Evolutionary conservation across 352 stramenopile genomes (phyloP).

Genomic region (Globisporangium okanoganense): DNA sequence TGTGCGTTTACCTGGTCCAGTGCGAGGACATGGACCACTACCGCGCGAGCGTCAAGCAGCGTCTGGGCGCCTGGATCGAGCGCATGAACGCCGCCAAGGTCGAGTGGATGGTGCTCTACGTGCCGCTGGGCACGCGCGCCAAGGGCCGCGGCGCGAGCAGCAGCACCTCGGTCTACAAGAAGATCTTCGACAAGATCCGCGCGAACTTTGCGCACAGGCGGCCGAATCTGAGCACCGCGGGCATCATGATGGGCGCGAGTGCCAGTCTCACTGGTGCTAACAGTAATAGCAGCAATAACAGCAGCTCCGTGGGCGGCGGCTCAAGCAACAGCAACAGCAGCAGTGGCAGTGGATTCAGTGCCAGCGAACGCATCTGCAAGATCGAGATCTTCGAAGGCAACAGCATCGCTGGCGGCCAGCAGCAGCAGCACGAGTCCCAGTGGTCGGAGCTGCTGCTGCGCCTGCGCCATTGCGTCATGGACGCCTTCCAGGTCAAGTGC

Average conservation of each 20-base stretch:
- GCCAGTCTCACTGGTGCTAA: background rate
- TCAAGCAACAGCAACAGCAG: constrained; percentile 6
- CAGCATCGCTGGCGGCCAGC: constrained; percentile 57
- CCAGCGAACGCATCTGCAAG: constrained; percentile 73
- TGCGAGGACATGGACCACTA: constrained; percentile 83
- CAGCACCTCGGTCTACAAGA: constrained; percentile 56
- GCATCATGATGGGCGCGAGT: constrained; percentile 14
- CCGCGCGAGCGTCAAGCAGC: constrained; percentile 39
- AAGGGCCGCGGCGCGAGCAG: constrained; percentile 27
- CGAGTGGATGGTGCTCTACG: constrained; percentile 83
- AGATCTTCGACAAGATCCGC: constrained; percentile 73
- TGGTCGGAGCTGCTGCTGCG: constrained; percentile 73
- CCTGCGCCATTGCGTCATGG: constrained; percentile 75
- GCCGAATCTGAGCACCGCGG: constrained; percentile 3
- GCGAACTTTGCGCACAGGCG: constrained; percentile 60
- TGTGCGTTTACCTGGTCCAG: constrained; percentile 78
- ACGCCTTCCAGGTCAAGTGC: constrained; percentile 75
- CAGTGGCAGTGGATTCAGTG: background rate
- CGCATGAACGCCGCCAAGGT: constrained; percentile 58
- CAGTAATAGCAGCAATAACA: constrained; percentile 5
- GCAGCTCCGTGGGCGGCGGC: background rate
- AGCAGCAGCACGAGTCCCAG: constrained; percentile 76
- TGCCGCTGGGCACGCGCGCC: constrained; percentile 73
- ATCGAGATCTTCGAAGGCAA: constrained; percentile 74
- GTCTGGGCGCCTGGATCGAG: constrained; percentile 61